A percentile compares a stretch with the other conserved stretches of the same genome.
These are phyloP conservation scores for Pouteria glomerata DNA, from an alignment of 148 eudicot species.

Conservation along the genomic window DNA sequence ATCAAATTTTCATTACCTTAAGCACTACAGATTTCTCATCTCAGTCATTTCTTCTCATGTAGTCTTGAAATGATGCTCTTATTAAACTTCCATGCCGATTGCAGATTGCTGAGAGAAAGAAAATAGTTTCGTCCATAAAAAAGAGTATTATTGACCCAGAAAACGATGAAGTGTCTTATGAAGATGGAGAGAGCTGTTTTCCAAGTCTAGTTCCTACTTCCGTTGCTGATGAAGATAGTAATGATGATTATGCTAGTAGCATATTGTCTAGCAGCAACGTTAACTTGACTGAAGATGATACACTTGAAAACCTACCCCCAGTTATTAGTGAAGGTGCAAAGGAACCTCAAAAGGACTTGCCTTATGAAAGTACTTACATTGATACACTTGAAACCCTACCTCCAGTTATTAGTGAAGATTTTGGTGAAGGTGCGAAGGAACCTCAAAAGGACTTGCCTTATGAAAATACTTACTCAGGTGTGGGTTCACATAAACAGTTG, in stretches of 20 bases:
- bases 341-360: conserved; percentile 22
- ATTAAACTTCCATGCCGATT: conserved; percentile 9
- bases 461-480: conserved; percentile 7
- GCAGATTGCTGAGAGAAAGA: conserved; percentile 87
- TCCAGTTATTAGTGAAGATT: conserved; percentile 13
- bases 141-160: conserved; percentile 35
- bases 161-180: conserved; percentile 17
- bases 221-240: conserved; percentile 12
- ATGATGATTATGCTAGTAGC: conserved; percentile 16
- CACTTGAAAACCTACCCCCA: conserved; percentile 16
- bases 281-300: conserved; percentile 21
- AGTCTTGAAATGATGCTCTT: not conserved
- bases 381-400: conserved; percentile 20
- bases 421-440: conserved; percentile 26
- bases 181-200: conserved; percentile 21
- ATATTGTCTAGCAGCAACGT: conserved; percentile 18
- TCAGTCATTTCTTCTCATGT: conserved; percentile 5
- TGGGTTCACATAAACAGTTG: conserved; percentile 20
- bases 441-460: conserved; percentile 19
- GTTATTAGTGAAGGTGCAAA: conserved; percentile 17
- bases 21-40: conserved; percentile 3
- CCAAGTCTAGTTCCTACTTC: conserved; percentile 24
- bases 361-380: conserved; percentile 7
- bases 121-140: conserved; percentile 63
- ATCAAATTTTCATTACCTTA: not conserved